These are phyloP conservation scores for Melampsora americana DNA, from an alignment of 1,284 basidiomycete genomes.

Conservation along the genomic window DNA sequence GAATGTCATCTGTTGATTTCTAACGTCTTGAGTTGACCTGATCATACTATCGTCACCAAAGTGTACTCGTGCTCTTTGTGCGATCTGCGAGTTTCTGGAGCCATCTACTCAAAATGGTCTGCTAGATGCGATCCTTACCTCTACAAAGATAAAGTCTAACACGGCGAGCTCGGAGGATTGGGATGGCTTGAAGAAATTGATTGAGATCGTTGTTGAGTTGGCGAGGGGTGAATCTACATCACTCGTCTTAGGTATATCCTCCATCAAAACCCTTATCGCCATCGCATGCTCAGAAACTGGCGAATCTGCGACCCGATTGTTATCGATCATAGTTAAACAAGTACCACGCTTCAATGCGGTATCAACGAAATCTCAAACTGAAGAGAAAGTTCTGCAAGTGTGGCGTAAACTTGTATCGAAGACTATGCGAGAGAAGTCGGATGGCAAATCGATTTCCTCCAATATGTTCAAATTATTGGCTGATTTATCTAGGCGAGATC, in stretches of 20 bases:
- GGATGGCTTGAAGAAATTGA: neutral
- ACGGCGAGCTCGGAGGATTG: neutral
- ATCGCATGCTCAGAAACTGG: conserved; percentile 1
- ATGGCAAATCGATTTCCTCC: neutral
- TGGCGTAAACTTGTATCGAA: neutral
- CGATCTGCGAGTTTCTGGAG: neutral
- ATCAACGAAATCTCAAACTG: neutral
- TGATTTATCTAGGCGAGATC: neutral
- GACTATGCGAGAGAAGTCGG: neutral
- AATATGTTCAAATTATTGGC: neutral
- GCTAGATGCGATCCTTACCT: neutral
- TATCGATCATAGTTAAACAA: neutral
- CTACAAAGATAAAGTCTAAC: neutral
- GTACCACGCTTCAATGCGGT: neutral
- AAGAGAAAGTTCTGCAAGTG: neutral
- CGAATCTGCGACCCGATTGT: neutral
- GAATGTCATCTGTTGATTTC: neutral
- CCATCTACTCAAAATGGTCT: neutral
- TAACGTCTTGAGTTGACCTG: neutral
- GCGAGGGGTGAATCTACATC: neutral
- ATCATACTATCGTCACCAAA: neutral
- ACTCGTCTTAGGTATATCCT: neutral
- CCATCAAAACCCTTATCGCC: neutral
- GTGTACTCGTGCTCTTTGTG: neutral
- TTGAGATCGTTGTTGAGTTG: neutral